Evolutionary conservation across 371 early-diverging fungal genomes (phyloP).

Genomic region (Capillidium heterosporum): DNA sequence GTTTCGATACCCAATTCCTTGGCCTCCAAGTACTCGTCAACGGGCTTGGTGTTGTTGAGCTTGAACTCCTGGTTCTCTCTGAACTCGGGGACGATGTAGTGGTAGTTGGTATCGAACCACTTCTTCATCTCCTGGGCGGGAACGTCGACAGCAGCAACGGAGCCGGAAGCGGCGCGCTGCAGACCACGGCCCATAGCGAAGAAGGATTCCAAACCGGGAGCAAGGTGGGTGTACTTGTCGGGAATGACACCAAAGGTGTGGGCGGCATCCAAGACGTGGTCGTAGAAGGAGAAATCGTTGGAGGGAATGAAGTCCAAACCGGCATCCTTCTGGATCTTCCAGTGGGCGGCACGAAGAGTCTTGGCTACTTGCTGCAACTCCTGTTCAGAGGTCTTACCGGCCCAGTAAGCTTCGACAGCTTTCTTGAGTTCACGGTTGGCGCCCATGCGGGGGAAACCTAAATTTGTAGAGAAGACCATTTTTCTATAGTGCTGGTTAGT

Average conservation of each 20-base stretch:
- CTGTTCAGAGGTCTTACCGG: constrained; percentile 57
- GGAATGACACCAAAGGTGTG: constrained; percentile 62
- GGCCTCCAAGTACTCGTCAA: constrained; percentile 81
- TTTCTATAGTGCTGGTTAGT: neutral
- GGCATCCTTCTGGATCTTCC: constrained; percentile 60
- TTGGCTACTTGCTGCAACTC: constrained; percentile 52
- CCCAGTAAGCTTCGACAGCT: constrained; percentile 83
- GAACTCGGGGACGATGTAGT: constrained; percentile 78
- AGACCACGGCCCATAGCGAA: constrained; percentile 96
- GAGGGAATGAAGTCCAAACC: constrained; percentile 76
- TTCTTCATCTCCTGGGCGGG: constrained; percentile 92
- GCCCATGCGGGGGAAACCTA: constrained; percentile 66
- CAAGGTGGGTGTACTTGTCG: constrained; percentile 43
- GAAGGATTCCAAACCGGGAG: constrained; percentile 54
- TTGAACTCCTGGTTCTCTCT: constrained; percentile 49
- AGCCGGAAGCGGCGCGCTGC: constrained; percentile 44
- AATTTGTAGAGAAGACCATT: constrained; percentile 52
- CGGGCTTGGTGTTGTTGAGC: constrained; percentile 47
- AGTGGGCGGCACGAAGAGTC: constrained; percentile 70
- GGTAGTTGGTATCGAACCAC: constrained; percentile 94
- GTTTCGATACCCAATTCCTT: constrained; percentile 75
- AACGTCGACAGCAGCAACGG: constrained; percentile 47
- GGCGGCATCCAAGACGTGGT: constrained; percentile 81
- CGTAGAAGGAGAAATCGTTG: constrained; percentile 90
- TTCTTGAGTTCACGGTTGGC: constrained; percentile 79